Evolutionary conservation across 768 basidiomycete genomes (phyloP), one percentile per base, ranked within the genome.

Genomic region (Psilocybe subaeruginosa): DNA sequence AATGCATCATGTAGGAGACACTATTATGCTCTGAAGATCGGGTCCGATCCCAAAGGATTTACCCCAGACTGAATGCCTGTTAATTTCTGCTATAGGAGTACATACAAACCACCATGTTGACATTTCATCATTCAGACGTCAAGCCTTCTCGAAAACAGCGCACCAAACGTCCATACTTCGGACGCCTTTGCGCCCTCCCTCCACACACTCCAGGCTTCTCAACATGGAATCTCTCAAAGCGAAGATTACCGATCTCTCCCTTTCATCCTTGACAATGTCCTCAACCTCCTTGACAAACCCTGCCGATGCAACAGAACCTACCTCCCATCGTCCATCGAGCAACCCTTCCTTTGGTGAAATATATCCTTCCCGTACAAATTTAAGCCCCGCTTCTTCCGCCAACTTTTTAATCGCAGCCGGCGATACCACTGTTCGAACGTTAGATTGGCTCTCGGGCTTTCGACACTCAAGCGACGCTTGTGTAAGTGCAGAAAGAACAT

Each of bases 381-480:
- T 56, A 46, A 61, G 30, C 4, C 56, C 60, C 7, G 48, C 53
- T 29, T 58, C 60, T 11, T 50, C 46, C 3, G 58, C 56, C 43
- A 60, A 52, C 8, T 39, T 50, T 14, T 43, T 50, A 1, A 59
- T 64, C 3, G 60, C 56, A 30, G 47, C 47, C 1, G 64, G 56
- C n/a, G 64, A 64, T 11, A 61, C 30, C 8, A 61, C 60, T 8
- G 60, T 64, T 29, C 64, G 64, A 35, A 64, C 56, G 35, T 64
- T 64, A 29, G 51, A 30, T 33, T 17, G n/a, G 17, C 50, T 55
- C 12, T 45, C 57, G 14, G 47, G 8, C 31, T 57, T 58, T 8
- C 58, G 56, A 27, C 56, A 54, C 47, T 64, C 64, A 30, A 64
- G 30, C 8, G 60, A 47, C 4, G 60, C 64, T 49, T 61, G 56